phyloP scores from a whole-genome alignment of 2,329 filamentous ascomycete genomes.

The Paraphoma chrysanthemicola region DNA sequence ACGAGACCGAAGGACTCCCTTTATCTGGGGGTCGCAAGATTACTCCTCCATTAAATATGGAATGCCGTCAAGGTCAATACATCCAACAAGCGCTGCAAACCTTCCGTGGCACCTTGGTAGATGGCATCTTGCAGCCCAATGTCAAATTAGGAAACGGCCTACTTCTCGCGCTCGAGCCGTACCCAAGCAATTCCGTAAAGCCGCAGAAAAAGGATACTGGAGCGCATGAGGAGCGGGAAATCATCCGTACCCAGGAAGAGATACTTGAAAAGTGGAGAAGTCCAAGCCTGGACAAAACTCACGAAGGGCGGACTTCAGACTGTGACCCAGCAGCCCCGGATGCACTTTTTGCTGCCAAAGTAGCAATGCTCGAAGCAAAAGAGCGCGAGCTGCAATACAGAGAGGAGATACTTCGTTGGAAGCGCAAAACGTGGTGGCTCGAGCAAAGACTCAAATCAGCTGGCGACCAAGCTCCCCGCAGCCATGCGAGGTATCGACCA shows the following conservation, averaged over 20 bases:
- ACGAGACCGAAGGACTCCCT: not conserved
- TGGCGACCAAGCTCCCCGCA: not conserved
- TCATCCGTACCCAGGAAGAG: not conserved
- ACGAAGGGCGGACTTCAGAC: not conserved
- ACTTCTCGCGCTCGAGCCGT: constrained; percentile 1
- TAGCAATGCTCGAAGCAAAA: constrained; percentile 5
- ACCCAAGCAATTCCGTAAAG: too few species aligned
- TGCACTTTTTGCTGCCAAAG: not conserved
- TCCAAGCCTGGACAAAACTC: not conserved
- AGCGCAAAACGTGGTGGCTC: constrained; percentile 10
- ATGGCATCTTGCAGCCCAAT: constrained; percentile 28
- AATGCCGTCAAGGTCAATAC: not conserved
- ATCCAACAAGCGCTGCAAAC: constrained; percentile 11
- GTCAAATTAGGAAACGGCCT: constrained; percentile 24
- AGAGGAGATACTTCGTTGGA: constrained; percentile 15
- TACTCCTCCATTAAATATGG: not conserved
- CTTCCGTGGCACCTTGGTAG: constrained; percentile 28
- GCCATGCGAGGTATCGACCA: not conserved
- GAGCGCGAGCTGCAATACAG: constrained; percentile 10
- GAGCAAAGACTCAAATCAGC: constrained; percentile 6
- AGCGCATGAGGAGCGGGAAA: not conserved
- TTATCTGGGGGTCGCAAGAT: not conserved
- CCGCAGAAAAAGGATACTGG: too few species aligned
- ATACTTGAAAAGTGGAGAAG: not conserved
- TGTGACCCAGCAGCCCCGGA: too few species aligned